Evolutionary conservation across 352 stramenopile genomes (phyloP).

Genomic region (Pythium rishiriense): DNA sequence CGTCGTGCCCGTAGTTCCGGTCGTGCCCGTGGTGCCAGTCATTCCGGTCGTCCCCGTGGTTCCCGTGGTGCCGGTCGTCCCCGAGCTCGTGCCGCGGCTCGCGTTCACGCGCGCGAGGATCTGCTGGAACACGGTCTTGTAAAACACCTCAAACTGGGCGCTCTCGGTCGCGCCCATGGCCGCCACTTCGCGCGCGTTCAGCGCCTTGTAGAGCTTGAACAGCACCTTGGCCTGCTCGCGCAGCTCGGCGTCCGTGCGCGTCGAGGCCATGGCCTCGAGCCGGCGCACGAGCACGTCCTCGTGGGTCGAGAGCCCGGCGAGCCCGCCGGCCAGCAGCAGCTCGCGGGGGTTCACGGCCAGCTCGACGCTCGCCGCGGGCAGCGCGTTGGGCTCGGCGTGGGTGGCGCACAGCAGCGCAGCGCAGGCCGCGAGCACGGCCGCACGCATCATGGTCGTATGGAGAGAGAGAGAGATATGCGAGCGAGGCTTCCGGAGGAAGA

Average conservation of each 20-base stretch:
- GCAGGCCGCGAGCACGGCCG: conserved; percentile 6
- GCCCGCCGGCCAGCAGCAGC: conserved; percentile 10
- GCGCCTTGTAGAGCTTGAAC: conserved; percentile 68
- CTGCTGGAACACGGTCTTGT: conserved; percentile 59
- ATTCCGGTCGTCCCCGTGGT: neutral
- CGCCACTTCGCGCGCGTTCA: conserved; percentile 42
- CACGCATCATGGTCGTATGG: neutral
- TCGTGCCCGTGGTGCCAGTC: conserved; percentile 7
- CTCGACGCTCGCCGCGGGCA: conserved; percentile 14
- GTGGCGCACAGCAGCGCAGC: conserved; percentile 7
- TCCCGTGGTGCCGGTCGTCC: conserved; percentile 18
- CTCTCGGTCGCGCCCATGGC: conserved; percentile 43
- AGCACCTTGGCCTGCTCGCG: conserved; percentile 45
- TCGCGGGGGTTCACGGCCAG: conserved; percentile 15
- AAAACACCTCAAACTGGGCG: conserved; percentile 60
- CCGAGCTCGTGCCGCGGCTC: conserved; percentile 12
- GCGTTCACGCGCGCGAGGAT: conserved; percentile 36
- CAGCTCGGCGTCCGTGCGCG: conserved; percentile 29
- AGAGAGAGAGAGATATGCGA: neutral
- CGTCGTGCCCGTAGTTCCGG: neutral
- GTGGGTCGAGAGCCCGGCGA: conserved; percentile 15
- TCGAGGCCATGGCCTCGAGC: conserved; percentile 33
- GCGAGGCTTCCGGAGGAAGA: neutral
- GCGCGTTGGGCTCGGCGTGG: neutral
- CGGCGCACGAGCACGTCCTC: conserved; percentile 37